phyloP scores from a whole-genome alignment of 129 eudicot species.

The Logfia minima region DNA sequence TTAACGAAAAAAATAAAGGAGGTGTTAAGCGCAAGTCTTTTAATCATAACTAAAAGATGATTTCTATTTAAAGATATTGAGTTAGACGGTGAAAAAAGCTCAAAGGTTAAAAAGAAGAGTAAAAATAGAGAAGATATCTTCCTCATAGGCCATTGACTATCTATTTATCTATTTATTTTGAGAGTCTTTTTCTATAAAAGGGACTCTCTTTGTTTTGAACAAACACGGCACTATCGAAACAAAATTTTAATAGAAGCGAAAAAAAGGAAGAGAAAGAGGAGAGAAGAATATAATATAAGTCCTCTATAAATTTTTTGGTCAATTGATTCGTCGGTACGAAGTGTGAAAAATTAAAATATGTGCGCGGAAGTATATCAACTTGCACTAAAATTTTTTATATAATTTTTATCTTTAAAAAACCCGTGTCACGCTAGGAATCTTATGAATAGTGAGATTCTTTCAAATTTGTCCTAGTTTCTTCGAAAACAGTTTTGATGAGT shows the following conservation, averaged over 20 bases:
- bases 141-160: too few species aligned
- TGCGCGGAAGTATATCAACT: neutral
- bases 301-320: neutral
- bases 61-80: too few species aligned
- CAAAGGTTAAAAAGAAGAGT: too few species aligned
- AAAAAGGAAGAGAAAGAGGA: too few species aligned
- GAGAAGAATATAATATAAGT: neutral
- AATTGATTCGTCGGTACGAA: neutral
- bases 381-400: neutral
- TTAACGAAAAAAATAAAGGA: neutral
- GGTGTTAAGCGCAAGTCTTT: neutral
- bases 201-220: too few species aligned
- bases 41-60: neutral
- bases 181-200: too few species aligned
- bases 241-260: too few species aligned
- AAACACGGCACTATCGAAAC: too few species aligned
- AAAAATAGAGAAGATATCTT: too few species aligned
- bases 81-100: too few species aligned
- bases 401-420: neutral
- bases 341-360: constrained; percentile 4
- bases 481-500: neutral
- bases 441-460: neutral
- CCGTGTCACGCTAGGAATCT: neutral
- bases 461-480: neutral
- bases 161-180: too few species aligned